Base-by-base conservation (phyloP, 768 basidiomycete species). In the Mycena vulgaris region DNA sequence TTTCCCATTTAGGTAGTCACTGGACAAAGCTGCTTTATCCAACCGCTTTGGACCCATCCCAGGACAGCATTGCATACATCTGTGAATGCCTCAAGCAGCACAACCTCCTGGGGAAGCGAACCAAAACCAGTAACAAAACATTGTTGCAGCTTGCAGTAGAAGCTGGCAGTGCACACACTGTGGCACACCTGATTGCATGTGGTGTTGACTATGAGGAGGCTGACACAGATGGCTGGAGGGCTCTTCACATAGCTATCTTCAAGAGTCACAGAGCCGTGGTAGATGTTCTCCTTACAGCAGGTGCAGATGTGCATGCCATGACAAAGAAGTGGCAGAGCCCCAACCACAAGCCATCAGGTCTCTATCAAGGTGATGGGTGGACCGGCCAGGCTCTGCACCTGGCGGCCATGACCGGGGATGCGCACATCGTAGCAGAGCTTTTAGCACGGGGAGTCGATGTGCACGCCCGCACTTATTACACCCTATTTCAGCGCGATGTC, bases 371-470 rank as follows among this genome's bases (percentile, higher is more conserved):
- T 23, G 21, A 45, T 23, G 6, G 2, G 21, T 45, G 42, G 42
- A 45, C 42, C 11, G 42, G 42, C 5, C 42, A 45, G 21, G 8
- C 42, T 3, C n/a, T 45, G 21, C 42, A 45, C 23, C n/a, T 70
- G 21, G 68, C 68, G 3, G 45, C 55, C 28, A 70, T 70, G 68
- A 45, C 42, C 21, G 42, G 42, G 21, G 53, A 70, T 14, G 53
- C 23, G 1, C 62, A 33, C 47, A 57, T 51, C n/a, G 56, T 31
- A 25, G 17, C 31, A 33, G 45, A 56, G 25, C 25, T 70, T 21
- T 28, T 70, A 25, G 35, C 33, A 33, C 68, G 48, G 51, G 68
- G 68, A 58, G 55, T 63, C 37, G 55, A 58, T 16, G 68, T 65
- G 23, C 39, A 31, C 7, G 63, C 68, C 9, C 55, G 52, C 30